These are phyloP conservation scores for Eimeria necatrix DNA, from an alignment of 169 alveolate species.

Conservation along the genomic window DNA sequence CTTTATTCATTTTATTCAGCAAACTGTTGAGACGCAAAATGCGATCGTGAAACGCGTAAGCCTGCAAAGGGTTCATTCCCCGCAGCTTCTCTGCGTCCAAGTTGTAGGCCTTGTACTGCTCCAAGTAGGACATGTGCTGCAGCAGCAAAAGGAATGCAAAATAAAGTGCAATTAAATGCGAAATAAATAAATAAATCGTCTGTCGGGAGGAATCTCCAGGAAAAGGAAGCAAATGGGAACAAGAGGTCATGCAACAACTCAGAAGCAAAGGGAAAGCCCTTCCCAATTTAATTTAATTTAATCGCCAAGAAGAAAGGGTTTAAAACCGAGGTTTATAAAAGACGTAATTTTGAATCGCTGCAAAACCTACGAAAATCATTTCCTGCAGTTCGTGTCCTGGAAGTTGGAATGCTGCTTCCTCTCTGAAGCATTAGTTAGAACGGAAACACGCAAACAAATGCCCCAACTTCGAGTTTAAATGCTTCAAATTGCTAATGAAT, in stretches of 20 bases:
- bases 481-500: not conserved
- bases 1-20: constrained; percentile 1
- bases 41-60: constrained; percentile 7
- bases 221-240: not conserved
- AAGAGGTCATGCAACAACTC: too few species aligned
- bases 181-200: not conserved
- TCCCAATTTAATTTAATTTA: too few species aligned
- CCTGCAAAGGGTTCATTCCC: constrained; percentile 16
- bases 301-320: not conserved
- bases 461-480: not conserved
- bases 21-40: not conserved
- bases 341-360: not conserved
- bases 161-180: not conserved
- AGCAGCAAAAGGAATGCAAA: not conserved
- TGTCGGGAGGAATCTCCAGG: not conserved
- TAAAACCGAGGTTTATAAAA: not conserved
- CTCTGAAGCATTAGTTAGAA: not conserved
- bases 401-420: not conserved
- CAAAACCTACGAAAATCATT: constrained; percentile 1
- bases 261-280: too few species aligned
- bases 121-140: constrained; percentile 40
- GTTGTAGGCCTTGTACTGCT: constrained; percentile 23
- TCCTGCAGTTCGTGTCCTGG: constrained; percentile 41
- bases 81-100: not conserved
- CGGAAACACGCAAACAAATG: too few species aligned